phyloP scores from a whole-genome alignment of 768 basidiomycete genomes.

The Tulasnella sp. region DNA sequence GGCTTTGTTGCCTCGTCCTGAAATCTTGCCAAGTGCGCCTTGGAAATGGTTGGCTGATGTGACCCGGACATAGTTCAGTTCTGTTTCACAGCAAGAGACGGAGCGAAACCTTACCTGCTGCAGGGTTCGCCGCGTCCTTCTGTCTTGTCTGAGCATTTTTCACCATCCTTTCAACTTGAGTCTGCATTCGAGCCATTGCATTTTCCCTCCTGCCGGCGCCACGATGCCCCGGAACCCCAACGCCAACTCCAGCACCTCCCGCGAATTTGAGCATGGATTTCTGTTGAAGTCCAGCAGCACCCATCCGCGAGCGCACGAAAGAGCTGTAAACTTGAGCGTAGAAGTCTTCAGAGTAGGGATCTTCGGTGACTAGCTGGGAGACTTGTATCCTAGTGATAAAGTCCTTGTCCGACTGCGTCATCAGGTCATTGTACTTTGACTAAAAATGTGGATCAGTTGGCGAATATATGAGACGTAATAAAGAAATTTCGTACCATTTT shows the following conservation, averaged over 20 bases:
- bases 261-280: constrained; percentile 80
- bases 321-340: constrained; percentile 95
- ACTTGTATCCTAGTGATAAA: constrained; percentile 99
- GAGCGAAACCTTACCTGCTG: constrained; percentile 8
- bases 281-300: constrained; percentile 49
- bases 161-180: constrained; percentile 91
- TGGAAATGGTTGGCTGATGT: constrained; percentile 56
- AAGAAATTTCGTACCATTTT: constrained; percentile 58
- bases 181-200: constrained; percentile 87
- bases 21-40: constrained; percentile 91
- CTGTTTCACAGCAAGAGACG: not conserved
- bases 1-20: constrained; percentile 85
- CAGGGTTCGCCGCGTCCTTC: constrained; percentile 54
- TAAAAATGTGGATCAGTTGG: constrained; percentile 22
- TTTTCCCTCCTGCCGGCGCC: constrained; percentile 58
- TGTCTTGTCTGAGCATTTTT: constrained; percentile 79
- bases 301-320: constrained; percentile 66
- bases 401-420: constrained; percentile 98
- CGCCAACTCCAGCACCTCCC: constrained; percentile 70
- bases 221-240: constrained; percentile 58
- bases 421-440: constrained; percentile 88
- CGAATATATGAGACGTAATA: not conserved
- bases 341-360: constrained; percentile 96
- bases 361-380: constrained; percentile 92
- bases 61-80: not conserved